These are phyloP conservation scores for Talaromyces thailandensis DNA, from an alignment of 495 filamentous ascomycete genomes.

Conservation along the genomic window DNA sequence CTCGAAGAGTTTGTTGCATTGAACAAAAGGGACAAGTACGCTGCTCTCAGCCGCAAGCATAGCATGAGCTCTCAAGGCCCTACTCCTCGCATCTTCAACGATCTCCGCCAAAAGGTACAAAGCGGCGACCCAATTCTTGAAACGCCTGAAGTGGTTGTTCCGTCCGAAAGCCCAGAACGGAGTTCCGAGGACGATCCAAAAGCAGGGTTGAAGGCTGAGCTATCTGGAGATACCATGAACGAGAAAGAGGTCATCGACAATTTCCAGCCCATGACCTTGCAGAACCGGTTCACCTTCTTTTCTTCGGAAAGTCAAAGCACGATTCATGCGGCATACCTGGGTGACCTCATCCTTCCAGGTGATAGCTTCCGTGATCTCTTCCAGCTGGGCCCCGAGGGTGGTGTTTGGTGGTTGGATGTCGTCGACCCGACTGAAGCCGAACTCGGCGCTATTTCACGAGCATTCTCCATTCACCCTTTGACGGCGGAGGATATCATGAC, in stretches of 20 bases:
- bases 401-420: slow-evolving; percentile 94
- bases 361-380: slow-evolving; percentile 88
- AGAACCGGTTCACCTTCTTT: slow-evolving; percentile 87
- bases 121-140: slow-evolving; percentile 16
- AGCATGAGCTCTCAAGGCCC: slow-evolving; percentile 44
- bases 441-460: slow-evolving; percentile 75
- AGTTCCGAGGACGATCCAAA: slow-evolving; percentile 16
- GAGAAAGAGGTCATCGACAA: slow-evolving; percentile 24
- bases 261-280: slow-evolving; percentile 41
- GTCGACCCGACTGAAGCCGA: slow-evolving; percentile 85
- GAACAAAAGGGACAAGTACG: slow-evolving; percentile 32
- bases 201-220: slow-evolving; percentile 14
- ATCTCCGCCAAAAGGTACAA: slow-evolving; percentile 41
- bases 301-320: slow-evolving; percentile 87
- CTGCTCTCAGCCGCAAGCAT: slow-evolving; percentile 32
- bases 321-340: slow-evolving; percentile 81
- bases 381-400: slow-evolving; percentile 60
- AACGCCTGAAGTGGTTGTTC: slow-evolving; percentile 16
- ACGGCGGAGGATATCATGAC: slow-evolving; percentile 91
- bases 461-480: slow-evolving; percentile 87
- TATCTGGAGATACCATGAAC: slow-evolving; percentile 16
- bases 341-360: slow-evolving; percentile 76
- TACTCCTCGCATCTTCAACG: slow-evolving; percentile 51
- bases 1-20: slow-evolving; percentile 78
- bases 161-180: slow-evolving; percentile 18